These are phyloP conservation scores for Cardamine chenopodiifolia DNA, from an alignment of 345 rosid genomes.

Conservation along the genomic window DNA sequence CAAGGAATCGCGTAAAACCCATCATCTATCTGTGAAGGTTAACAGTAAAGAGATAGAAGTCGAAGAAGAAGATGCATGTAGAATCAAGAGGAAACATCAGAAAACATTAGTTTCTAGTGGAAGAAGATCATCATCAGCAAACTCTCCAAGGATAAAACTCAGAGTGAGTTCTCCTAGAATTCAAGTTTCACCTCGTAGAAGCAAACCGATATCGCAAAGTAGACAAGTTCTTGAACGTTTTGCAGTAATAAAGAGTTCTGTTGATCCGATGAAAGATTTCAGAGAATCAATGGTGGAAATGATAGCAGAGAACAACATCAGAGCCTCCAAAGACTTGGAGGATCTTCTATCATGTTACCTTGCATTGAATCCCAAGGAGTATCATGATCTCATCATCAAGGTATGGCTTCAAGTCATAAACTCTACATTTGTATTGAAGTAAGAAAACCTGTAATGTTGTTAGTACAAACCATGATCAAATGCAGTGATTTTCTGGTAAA, in stretches of 20 bases:
- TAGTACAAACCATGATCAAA: slow-evolving; percentile 14
- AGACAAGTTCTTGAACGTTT: slow-evolving; percentile 47
- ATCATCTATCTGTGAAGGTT: slow-evolving; percentile 19
- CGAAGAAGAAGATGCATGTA: not conserved
- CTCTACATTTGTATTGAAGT: slow-evolving; percentile 7
- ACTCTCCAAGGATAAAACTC: slow-evolving; percentile 46
- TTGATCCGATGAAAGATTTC: slow-evolving; percentile 81
- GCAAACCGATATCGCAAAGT: slow-evolving; percentile 37
- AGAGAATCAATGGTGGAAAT: slow-evolving; percentile 89
- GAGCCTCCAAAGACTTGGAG: slow-evolving; percentile 60
- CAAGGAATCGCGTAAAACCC: slow-evolving; percentile 2
- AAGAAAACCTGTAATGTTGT: not conserved
- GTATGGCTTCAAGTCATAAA: slow-evolving; percentile 56
- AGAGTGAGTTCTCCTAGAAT: slow-evolving; percentile 59
- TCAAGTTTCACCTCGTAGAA: slow-evolving; percentile 41
- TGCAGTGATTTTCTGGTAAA: not conserved
- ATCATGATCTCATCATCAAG: slow-evolving; percentile 66
- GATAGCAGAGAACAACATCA: slow-evolving; percentile 74
- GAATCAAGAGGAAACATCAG: slow-evolving; percentile 25
- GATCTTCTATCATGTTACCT: slow-evolving; percentile 84
- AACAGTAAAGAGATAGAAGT: not conserved
- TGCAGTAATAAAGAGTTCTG: slow-evolving; percentile 68
- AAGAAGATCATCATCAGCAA: slow-evolving; percentile 42
- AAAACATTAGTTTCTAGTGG: slow-evolving; percentile 10
- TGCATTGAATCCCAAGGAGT: slow-evolving; percentile 61